A percentile compares a stretch with the other conserved stretches of the same genome.
Conservation (phyloP, 192 early-diverging fungal species). For the Coemansia asiatica region DNA sequence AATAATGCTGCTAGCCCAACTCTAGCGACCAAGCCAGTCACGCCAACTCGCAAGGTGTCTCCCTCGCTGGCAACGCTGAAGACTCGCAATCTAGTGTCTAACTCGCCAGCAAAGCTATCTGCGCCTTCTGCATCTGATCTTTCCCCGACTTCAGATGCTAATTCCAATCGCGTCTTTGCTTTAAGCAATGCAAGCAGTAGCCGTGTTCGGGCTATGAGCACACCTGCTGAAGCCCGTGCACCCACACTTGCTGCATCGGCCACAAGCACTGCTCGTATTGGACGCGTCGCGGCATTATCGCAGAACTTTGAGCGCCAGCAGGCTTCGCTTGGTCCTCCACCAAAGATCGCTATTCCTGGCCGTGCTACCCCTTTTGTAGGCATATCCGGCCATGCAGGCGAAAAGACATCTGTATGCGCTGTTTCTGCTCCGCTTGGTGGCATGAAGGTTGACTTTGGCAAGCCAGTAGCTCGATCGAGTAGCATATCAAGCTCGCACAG, state of each 20-base stretch:
- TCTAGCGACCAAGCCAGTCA: conserved; percentile 5
- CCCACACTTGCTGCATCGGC: conserved; percentile 11
- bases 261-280: conserved; percentile 36
- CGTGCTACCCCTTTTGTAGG: conserved; percentile 7
- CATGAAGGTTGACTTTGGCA: conserved; percentile 3
- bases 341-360: conserved; percentile 31
- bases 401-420: conserved; percentile 11
- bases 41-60: conserved; percentile 41
- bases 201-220: conserved; percentile 45
- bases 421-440: conserved; percentile 36
- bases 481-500: conserved; percentile 53
- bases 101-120: conserved; percentile 31
- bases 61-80: conserved; percentile 45
- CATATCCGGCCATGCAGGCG: neutral
- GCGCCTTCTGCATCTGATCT: neutral
- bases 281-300: conserved; percentile 50
- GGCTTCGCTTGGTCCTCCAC: conserved; percentile 5
- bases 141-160: conserved; percentile 2
- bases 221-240: conserved; percentile 37
- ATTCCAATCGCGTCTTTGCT: conserved; percentile 9
- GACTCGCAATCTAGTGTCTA: conserved; percentile 44
- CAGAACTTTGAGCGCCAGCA: conserved; percentile 54
- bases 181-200: conserved; percentile 11
- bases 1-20: neutral
- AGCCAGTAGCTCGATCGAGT: conserved; percentile 38